A percentile compares a stretch with the other conserved stretches of the same genome.
phyloP scores from a whole-genome alignment of 1,284 basidiomycete species.

The Ustilago loliicola region DNA sequence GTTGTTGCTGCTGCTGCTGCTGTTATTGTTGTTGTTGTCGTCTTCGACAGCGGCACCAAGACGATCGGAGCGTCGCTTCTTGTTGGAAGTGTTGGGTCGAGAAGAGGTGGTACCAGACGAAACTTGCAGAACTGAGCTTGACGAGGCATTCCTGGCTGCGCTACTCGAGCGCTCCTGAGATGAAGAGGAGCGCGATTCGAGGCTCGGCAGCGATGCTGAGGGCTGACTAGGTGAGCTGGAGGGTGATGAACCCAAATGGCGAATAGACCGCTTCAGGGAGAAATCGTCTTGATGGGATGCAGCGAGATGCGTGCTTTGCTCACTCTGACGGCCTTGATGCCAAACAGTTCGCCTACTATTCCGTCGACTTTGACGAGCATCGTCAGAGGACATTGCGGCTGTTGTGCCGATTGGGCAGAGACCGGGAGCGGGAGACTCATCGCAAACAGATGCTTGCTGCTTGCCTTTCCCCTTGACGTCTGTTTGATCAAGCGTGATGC shows the following conservation, averaged over 20 bases:
- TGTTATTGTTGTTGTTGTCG: neutral
- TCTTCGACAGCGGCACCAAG: neutral
- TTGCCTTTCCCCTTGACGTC: slow-evolving; percentile 27
- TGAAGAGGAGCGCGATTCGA: slow-evolving; percentile 2
- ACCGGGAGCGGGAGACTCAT: neutral
- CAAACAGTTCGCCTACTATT: neutral
- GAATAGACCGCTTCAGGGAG: slow-evolving; percentile 34
- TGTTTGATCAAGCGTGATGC: neutral
- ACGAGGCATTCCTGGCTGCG: neutral
- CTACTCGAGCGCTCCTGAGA: neutral
- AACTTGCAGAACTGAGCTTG: neutral
- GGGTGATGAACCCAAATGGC: slow-evolving; percentile 38
- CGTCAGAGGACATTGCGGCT: neutral
- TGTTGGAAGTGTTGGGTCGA: slow-evolving; percentile 14
- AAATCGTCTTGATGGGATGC: slow-evolving; percentile 9
- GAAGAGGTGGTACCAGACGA: neutral
- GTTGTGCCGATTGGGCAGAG: neutral
- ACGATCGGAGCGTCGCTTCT: slow-evolving; percentile 29
- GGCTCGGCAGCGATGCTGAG: neutral
- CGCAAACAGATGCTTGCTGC: neutral
- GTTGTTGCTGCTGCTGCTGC: neutral
- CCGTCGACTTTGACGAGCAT: neutral
- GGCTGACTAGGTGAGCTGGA: slow-evolving; percentile 27
- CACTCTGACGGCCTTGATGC: neutral
- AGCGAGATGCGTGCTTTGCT: neutral